Conservation (phyloP, 1,284 basidiomycete species). For the Salmacisia buchloeana region DNA sequence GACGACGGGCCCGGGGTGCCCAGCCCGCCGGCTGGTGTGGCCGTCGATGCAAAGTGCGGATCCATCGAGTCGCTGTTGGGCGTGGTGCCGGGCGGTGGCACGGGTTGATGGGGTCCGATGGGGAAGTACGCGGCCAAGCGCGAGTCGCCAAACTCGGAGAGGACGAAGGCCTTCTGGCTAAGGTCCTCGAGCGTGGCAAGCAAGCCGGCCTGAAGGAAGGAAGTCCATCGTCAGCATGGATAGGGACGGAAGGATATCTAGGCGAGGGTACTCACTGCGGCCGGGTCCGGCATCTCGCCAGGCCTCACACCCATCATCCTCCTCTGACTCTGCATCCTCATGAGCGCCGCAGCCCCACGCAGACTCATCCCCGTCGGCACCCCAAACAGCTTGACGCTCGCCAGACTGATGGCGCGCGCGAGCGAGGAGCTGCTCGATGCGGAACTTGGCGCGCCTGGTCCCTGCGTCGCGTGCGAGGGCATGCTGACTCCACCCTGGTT, state of each 20-base stretch:
- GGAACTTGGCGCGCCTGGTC: no score
- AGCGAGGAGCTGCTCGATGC: slow-evolving; percentile 28
- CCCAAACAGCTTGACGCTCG: slow-evolving; percentile 85
- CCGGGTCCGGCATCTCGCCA: slow-evolving; percentile 23
- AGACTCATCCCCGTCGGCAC: slow-evolving; percentile 53
- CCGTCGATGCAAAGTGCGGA: background rate
- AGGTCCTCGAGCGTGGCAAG: slow-evolving; percentile 73
- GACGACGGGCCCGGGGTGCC: background rate
- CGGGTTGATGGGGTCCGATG: slow-evolving; percentile 48
- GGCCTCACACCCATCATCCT: slow-evolving; percentile 22
- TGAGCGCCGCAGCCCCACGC: slow-evolving; percentile 33
- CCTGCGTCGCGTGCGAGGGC: no score
- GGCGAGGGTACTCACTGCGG: background rate
- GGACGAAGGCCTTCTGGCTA: slow-evolving; percentile 88
- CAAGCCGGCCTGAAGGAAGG: slow-evolving; percentile 66
- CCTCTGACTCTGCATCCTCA: slow-evolving; percentile 43
- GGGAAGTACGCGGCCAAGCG: slow-evolving; percentile 71
- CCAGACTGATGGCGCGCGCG: slow-evolving; percentile 77
- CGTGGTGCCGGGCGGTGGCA: background rate
- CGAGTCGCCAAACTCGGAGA: slow-evolving; percentile 86
- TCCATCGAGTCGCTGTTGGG: background rate
- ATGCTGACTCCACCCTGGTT: background rate
- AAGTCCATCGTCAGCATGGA: background rate
- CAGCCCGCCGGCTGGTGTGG: background rate
- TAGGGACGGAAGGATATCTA: background rate